Base-by-base conservation (phyloP, 2,329 filamentous ascomycete species). In the Tolypocladium ovalisporum region DNA sequence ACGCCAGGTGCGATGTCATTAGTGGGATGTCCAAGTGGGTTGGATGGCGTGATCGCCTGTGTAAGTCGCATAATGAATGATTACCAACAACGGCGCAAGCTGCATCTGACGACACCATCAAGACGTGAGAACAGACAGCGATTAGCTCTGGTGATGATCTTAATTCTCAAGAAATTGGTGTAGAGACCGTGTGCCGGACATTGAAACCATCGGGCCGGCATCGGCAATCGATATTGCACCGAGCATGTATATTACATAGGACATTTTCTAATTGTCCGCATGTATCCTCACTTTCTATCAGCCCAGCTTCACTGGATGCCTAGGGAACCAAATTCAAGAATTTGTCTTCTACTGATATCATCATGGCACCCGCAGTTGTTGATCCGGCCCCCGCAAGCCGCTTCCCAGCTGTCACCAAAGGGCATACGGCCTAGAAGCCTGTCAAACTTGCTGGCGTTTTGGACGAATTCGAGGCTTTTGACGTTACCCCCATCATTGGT, bases 401-500 rank as follows among this genome's bases (percentile, higher is more conserved):
- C 40, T 35, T 58, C 15, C 53, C 61, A 15, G 37, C 59, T 1
- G 44, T 37, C 34, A 59, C 58, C 39, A 62, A 59, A 44, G 47
- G 15, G 8, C 13, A 8, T 22, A 22, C 34, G 2, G 53, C 57
- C 10, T n/a, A 22, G n/a, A 54, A 71, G 59, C 79, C 79, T 0
- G 66, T 82, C 9, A 75, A 78, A 66, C 68, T 76, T 4, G 77
- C 75, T 2, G 81, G 81, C 0, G 74, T 68, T 1, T 71, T 85
- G 0, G 75, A 84, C 42, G 58, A 73, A 13, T 81, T 78, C 59
- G 75, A 82, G 60, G 74, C 75, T 2, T 81, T 84, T 57, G 84
- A 87, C 36, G 71, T 80, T 5, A 87, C 84, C 1, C 84, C 84
- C 0, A 71, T 79, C 47, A 86, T 87, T 57, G 85, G 84, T 5